A percentile compares a stretch with the other conserved stretches of the same genome.
These are phyloP conservation scores for Pholiota adiposa DNA, from an alignment of 1,284 basidiomycete genomes.

Conservation along the genomic window DNA sequence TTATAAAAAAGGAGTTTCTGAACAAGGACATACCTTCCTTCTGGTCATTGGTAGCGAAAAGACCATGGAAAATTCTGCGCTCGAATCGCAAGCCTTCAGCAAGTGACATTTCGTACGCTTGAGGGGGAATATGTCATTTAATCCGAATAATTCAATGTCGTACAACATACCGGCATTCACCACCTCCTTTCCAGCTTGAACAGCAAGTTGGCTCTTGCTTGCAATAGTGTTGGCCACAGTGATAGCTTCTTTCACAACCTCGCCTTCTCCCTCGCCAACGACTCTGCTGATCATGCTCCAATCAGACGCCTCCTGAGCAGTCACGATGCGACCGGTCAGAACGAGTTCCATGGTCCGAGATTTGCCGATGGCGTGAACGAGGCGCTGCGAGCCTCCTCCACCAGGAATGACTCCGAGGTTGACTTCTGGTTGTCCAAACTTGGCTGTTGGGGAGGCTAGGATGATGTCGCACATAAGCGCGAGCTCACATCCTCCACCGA, in stretches of 20 bases:
- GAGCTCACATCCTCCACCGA: constrained; percentile 96
- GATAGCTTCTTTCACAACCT: constrained; percentile 90
- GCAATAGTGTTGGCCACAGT: constrained; percentile 84
- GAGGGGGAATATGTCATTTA: neutral
- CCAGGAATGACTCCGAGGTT: constrained; percentile 97
- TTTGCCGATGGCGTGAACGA: constrained; percentile 89
- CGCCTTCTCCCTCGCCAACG: constrained; percentile 75
- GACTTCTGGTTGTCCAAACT: constrained; percentile 97
- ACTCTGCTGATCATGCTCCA: constrained; percentile 89
- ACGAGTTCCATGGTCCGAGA: constrained; percentile 96
- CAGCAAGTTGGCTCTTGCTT: constrained; percentile 83
- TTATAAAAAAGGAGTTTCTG: neutral
- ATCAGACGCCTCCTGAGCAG: constrained; percentile 82
- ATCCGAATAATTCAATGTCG: neutral
- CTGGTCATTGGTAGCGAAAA: constrained; percentile 96
- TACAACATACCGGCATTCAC: constrained; percentile 81
- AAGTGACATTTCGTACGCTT: constrained; percentile 85
- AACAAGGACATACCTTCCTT: constrained; percentile 79
- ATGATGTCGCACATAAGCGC: constrained; percentile 98
- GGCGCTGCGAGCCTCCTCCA: constrained; percentile 83
- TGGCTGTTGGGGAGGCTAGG: constrained; percentile 90
- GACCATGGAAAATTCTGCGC: constrained; percentile 87
- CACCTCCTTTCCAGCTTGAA: constrained; percentile 93
- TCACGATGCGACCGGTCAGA: constrained; percentile 84
- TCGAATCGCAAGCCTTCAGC: constrained; percentile 89